Base-by-base conservation (phyloP, 805 yeast genomes). In the Zygosaccharomyces gambellarensis region DNA sequence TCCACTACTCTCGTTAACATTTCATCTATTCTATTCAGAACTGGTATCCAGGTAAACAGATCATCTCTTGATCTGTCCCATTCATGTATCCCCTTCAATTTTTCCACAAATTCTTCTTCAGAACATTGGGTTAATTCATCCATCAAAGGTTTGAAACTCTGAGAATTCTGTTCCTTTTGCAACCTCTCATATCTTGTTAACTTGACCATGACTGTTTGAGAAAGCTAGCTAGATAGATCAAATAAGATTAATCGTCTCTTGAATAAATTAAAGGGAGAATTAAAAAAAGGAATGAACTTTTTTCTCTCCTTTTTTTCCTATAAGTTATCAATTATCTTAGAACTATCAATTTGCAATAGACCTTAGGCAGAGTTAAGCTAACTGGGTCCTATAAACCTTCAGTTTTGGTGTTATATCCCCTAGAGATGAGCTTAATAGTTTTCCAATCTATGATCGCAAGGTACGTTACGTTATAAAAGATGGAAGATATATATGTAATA, bases 21-120 rank as follows among this genome's bases (percentile, higher is more conserved):
- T 10, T 72, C 75, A 62, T 90, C 97, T 60, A 90, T 80, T 57
- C 83, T 73, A 64, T 89, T 85, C 57, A 92, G 71, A 1, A 87
- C 80, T 0, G 84, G 77, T 27, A 87, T 78, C 94, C 96, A 90
- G 51, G 82, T 83, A 52, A 76, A 77, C 30, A 92, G 67, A 57
- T 87, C 85, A 32, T 85, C 87, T 52, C 81, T 73, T 7, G 88
- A 83, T 22, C 82, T 69, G 28, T 76, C 77, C 89, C 89, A 83
- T 14, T 58, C 62, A 51, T 72, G 57, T 51, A 77, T 71, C 2
- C 52, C 53, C 11, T 61, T 60, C 45, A 81, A 60, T 38, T 67
- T 59, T 3, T 53, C 50, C 1, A 82, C 70, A 42, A 83, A 72
- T 10, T 71, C 72, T 10, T 61, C 59, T 6, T 67, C 63, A 3